Conservation (phyloP, 768 basidiomycete genomes). For the Psilocybe cubensis region DNA sequence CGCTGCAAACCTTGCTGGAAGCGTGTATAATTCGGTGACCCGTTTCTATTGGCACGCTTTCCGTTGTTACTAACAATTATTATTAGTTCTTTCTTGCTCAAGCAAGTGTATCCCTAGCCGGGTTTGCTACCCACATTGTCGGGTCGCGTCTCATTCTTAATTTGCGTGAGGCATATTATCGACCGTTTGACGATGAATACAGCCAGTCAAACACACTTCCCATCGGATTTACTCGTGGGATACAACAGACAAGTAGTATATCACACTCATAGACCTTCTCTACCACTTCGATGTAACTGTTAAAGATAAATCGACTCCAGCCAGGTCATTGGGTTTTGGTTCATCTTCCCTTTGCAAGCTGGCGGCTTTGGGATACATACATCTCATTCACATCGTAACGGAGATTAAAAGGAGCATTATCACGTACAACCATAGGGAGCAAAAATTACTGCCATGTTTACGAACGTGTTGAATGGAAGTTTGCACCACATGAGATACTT, state of each 20-base stretch:
- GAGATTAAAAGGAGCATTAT: no score
- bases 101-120: not conserved
- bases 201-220: not conserved
- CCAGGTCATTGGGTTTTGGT: no score
- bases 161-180: slow-evolving; percentile 3
- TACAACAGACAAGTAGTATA: not conserved
- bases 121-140: not conserved
- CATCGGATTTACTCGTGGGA: not conserved
- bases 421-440: no score
- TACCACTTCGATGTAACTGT: no score
- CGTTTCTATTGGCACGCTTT: no score
- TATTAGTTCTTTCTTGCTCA: slow-evolving; percentile 2
- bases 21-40: not conserved
- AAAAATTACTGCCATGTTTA: no score
- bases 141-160: slow-evolving; percentile 3
- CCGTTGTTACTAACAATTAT: not conserved
- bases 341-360: no score
- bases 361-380: no score
- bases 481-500: no score
- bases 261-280: not conserved
- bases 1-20: not conserved
- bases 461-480: no score
- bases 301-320: no score
- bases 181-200: slow-evolving; percentile 3
- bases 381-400: no score